These are phyloP conservation scores for Bretschneidera sinensis DNA, from an alignment of 345 rosid genomes.

Conservation along the genomic window DNA sequence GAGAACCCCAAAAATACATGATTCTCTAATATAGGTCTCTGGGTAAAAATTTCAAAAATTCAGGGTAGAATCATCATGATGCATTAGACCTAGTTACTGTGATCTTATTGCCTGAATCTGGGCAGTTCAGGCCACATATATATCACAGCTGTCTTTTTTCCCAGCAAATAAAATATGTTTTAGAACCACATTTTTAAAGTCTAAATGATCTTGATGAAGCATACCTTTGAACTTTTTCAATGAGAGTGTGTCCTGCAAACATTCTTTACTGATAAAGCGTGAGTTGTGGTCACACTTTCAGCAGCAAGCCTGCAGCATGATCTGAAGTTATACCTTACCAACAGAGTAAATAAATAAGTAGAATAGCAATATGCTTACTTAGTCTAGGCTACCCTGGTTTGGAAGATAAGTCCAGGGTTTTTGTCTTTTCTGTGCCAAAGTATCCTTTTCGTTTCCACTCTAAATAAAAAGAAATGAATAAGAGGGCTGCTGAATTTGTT, in stretches of 20 bases:
- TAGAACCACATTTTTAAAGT: not conserved
- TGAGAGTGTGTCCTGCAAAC: not conserved
- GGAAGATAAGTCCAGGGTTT: too few species aligned
- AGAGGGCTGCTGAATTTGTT: too few species aligned
- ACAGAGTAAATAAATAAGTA: not conserved
- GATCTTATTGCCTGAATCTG: not conserved
- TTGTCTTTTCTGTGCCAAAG: not conserved
- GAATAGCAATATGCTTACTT: too few species aligned
- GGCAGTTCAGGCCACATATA: not conserved
- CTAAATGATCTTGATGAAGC: not conserved
- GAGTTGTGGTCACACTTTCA: not conserved
- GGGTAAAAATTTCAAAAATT: not conserved
- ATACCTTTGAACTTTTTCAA: not conserved
- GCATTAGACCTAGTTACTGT: not conserved
- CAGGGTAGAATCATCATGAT: too few species aligned
- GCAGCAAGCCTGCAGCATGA: too few species aligned
- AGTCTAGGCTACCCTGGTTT: too few species aligned
- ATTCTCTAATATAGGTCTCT: slow-evolving; percentile 15
- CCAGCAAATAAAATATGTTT: not conserved
- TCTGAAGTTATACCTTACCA: not conserved
- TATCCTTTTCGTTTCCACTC: not conserved
- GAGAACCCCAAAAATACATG: slow-evolving; percentile 63
- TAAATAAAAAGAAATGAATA: too few species aligned
- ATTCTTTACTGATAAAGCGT: not conserved
- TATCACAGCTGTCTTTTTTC: not conserved